Conservation (phyloP, 2,329 filamentous ascomycete species). For the Blastomyces parvus region DNA sequence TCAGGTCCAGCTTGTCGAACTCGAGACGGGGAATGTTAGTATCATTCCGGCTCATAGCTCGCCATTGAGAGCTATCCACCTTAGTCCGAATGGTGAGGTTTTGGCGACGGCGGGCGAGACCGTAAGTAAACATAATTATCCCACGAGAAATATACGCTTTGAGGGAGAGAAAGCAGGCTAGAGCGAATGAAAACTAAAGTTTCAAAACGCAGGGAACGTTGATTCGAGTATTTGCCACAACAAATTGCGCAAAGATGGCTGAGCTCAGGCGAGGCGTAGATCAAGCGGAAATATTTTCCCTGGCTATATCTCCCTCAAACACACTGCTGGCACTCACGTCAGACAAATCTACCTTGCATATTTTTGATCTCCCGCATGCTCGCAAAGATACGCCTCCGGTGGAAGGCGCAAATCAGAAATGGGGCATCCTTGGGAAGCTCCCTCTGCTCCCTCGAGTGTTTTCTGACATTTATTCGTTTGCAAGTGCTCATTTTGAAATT, state of each 20-base stretch:
- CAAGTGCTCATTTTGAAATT: slow-evolving; percentile 70
- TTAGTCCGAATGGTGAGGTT: slow-evolving; percentile 70
- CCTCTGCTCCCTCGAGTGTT: slow-evolving; percentile 79
- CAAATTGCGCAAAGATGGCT: slow-evolving; percentile 66
- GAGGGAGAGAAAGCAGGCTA: not conserved
- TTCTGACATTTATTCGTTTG: slow-evolving; percentile 80
- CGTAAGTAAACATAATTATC: slow-evolving; percentile 30
- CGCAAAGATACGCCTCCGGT: slow-evolving; percentile 25
- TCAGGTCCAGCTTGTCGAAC: slow-evolving; percentile 79
- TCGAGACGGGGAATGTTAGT: slow-evolving; percentile 70
- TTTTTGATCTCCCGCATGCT: slow-evolving; percentile 68
- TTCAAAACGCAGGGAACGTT: slow-evolving; percentile 58
- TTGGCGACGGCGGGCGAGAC: slow-evolving; percentile 85
- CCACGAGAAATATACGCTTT: not conserved
- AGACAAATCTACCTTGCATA: slow-evolving; percentile 90
- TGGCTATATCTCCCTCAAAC: slow-evolving; percentile 77
- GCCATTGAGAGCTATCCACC: slow-evolving; percentile 63
- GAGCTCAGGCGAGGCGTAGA: slow-evolving; percentile 87
- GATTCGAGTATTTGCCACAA: slow-evolving; percentile 73
- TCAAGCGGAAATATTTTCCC: slow-evolving; percentile 72
- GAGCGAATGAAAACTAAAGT: not conserved
- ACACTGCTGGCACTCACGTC: slow-evolving; percentile 81
- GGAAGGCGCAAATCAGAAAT: slow-evolving; percentile 58
- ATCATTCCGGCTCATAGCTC: slow-evolving; percentile 88
- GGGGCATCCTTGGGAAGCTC: slow-evolving; percentile 74